Conservation (phyloP, 805 yeast genomes). For the Metschnikowia kofuensis region DNA sequence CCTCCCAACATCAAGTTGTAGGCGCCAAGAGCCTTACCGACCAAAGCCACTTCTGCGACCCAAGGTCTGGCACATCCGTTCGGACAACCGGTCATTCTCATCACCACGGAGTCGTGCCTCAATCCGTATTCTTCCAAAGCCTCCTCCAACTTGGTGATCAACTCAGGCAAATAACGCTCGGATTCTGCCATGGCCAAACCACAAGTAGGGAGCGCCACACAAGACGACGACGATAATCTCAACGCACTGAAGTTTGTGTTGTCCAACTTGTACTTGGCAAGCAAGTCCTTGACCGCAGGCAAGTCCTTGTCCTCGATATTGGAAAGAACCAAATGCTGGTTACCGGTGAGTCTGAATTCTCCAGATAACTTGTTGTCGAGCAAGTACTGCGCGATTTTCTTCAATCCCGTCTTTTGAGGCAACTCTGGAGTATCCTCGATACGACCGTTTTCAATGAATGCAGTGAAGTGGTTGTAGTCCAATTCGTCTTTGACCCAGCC, state of each 20-base stretch:
- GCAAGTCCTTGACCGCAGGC: conserved; percentile 55
- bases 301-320: conserved; percentile 69
- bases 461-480: conserved; percentile 85
- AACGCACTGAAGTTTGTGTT: conserved; percentile 79
- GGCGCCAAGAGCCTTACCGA: conserved; percentile 92
- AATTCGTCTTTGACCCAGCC: conserved; percentile 91
- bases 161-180: conserved; percentile 84
- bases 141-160: conserved; percentile 78
- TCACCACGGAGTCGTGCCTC: conserved; percentile 89
- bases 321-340: conserved; percentile 84
- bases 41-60: conserved; percentile 93
- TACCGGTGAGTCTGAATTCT: conserved; percentile 91
- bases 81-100: conserved; percentile 99
- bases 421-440: conserved; percentile 88
- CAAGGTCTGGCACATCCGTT: conserved; percentile 99
- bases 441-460: conserved; percentile 94
- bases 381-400: conserved; percentile 71
- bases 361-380: conserved; percentile 56
- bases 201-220: conserved; percentile 98
- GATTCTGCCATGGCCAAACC: conserved; percentile 99
- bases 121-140: conserved; percentile 88
- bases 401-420: conserved; percentile 86
- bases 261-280: conserved; percentile 76
- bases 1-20: conserved; percentile 95
- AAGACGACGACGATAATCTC: conserved; percentile 88